These are phyloP conservation scores for Tanacetum coccineum DNA, from an alignment of 129 eudicot genomes.

Conservation along the genomic window DNA sequence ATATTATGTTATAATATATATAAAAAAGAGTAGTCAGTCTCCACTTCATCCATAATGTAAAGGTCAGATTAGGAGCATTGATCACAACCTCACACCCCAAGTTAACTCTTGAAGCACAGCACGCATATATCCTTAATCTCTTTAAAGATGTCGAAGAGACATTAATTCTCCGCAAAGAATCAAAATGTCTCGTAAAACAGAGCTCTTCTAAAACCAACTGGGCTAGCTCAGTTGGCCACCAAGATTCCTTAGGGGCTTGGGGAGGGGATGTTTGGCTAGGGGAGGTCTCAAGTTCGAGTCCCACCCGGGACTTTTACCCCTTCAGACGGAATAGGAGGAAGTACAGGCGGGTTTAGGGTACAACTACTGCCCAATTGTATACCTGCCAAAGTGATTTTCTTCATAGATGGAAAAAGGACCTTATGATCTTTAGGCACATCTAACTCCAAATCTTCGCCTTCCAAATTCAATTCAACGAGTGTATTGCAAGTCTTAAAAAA, in stretches of 20 bases:
- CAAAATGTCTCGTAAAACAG: slow-evolving; percentile 20
- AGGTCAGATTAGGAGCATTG: slow-evolving; percentile 21
- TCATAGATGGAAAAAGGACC: slow-evolving; percentile 18
- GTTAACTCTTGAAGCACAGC: background rate
- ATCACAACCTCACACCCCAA: slow-evolving; percentile 1
- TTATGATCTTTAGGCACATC: slow-evolving; percentile 14
- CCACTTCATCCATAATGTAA: slow-evolving; percentile 20
- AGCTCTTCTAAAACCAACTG: slow-evolving; percentile 23
- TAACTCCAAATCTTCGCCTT: slow-evolving; percentile 19
- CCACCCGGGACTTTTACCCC: too few relatives aligned
- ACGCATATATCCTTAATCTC: background rate
- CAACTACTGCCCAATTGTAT: background rate
- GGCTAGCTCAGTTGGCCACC: too few relatives aligned
- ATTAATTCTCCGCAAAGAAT: background rate
- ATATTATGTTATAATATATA: too few relatives aligned
- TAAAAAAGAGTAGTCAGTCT: too few relatives aligned
- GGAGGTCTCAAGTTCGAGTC: too few relatives aligned
- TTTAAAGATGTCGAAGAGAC: slow-evolving; percentile 23
- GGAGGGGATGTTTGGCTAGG: too few relatives aligned
- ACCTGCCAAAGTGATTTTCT: slow-evolving; percentile 6
- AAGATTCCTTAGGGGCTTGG: too few relatives aligned
- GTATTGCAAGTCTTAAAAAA: background rate
- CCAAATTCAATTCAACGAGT: slow-evolving; percentile 19
- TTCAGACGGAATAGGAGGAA: too few relatives aligned
- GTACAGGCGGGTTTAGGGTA: slow-evolving; percentile 14